phyloP scores from a whole-genome alignment of 202 grass and related monocot species.

The Brachypodium distachyon region DNA sequence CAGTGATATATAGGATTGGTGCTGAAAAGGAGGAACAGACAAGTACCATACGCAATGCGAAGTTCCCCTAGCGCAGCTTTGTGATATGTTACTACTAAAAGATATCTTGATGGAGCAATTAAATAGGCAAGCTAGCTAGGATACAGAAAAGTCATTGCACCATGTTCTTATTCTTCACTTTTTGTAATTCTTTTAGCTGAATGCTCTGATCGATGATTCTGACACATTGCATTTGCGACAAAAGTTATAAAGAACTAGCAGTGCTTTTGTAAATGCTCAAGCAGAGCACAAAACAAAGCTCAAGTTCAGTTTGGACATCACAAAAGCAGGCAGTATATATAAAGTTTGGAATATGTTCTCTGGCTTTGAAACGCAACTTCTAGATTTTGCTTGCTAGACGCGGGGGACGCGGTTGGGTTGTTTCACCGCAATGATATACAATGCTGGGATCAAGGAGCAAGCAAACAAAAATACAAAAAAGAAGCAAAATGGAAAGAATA shows the following conservation, averaged over 20 bases:
- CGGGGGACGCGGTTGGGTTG: constrained; percentile 15
- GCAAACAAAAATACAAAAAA: not conserved
- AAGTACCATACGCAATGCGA: constrained; percentile 2
- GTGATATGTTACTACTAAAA: constrained; percentile 23
- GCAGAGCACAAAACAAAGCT: constrained; percentile 16
- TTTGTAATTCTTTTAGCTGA: constrained; percentile 20
- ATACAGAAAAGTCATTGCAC: constrained; percentile 20
- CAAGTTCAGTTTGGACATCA: constrained; percentile 22
- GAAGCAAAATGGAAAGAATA: not conserved
- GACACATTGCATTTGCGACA: constrained; percentile 10
- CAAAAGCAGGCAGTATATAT: constrained; percentile 15
- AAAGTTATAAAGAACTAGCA: constrained; percentile 11
- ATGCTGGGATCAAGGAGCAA: constrained; percentile 21
- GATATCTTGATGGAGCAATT: constrained; percentile 21
- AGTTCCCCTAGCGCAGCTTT: constrained; percentile 13
- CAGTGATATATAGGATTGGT: not conserved
- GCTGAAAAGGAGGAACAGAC: constrained; percentile 22
- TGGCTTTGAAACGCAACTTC: constrained; percentile 17
- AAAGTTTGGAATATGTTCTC: constrained; percentile 48
- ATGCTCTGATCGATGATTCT: constrained; percentile 28
- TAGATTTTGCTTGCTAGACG: constrained; percentile 16
- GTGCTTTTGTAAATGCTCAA: not conserved
- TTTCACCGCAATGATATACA: constrained; percentile 23
- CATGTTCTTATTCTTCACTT: constrained; percentile 34
- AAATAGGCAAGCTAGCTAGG: constrained; percentile 23